A percentile compares a stretch with the other conserved stretches of the same genome.
phyloP scores from a whole-genome alignment of 441 rosid genomes.

The Gossypium trilobum region DNA sequence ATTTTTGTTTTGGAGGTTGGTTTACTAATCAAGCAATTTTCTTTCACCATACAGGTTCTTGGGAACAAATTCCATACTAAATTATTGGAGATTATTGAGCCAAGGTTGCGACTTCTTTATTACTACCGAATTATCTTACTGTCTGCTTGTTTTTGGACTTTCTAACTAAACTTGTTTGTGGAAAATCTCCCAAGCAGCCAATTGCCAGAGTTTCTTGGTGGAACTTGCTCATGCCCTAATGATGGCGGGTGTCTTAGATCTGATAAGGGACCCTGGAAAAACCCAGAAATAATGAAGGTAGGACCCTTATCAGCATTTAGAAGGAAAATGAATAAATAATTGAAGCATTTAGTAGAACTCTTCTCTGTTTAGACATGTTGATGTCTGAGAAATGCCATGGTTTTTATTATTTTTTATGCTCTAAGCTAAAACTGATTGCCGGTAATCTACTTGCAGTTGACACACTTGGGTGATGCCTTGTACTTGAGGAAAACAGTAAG shows the following conservation, averaged over 20 bases:
- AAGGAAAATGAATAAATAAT: slow-evolving; percentile 8
- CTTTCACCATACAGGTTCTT: slow-evolving; percentile 26
- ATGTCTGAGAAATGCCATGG: not conserved
- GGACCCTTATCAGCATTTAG: slow-evolving; percentile 16
- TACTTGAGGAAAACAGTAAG: slow-evolving; percentile 44
- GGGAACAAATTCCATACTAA: slow-evolving; percentile 62
- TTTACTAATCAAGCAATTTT: slow-evolving; percentile 16
- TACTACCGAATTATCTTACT: not conserved
- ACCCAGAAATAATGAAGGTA: slow-evolving; percentile 81
- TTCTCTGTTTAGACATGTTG: not conserved
- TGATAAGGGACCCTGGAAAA: slow-evolving; percentile 86
- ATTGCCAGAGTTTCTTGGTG: slow-evolving; percentile 91
- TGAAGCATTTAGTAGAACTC: not conserved
- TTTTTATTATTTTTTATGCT: not conserved
- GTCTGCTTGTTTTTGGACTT: slow-evolving; percentile 11
- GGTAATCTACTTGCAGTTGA: slow-evolving; percentile 45
- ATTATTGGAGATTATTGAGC: slow-evolving; percentile 70
- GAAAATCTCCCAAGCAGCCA: slow-evolving; percentile 43
- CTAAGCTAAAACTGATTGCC: not conserved
- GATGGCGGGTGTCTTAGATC: slow-evolving; percentile 80
- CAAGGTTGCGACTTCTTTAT: slow-evolving; percentile 35
- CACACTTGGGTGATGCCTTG: slow-evolving; percentile 50
- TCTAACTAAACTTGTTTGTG: slow-evolving; percentile 12
- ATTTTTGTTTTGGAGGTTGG: slow-evolving; percentile 5
- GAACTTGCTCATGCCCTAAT: slow-evolving; percentile 63